Base-by-base conservation (phyloP, 768 basidiomycete species). In the Tulasnella sp. region DNA sequence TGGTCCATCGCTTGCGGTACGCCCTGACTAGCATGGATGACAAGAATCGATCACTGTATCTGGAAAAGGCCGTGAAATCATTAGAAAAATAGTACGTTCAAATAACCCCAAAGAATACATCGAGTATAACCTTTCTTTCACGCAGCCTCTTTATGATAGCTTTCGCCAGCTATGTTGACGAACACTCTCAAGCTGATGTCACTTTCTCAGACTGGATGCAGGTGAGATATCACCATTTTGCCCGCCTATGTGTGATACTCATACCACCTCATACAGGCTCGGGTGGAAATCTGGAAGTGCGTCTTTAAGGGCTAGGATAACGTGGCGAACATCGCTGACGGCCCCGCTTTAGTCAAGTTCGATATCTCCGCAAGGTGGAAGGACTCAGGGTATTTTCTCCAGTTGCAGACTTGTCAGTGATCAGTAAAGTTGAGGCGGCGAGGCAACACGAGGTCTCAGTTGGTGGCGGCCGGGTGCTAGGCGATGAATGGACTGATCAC, bases 401-500 rank as follows among this genome's bases (percentile, higher is more conserved):
- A 1, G 79, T 94, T 60, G 83, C 85, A 59, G 93, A 99, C 67
- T 77, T 98, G 1, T 90, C 88, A 0, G 74, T 80, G 2, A 72
- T 96, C 19, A 38, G 90, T 92, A 1, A 85, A 80, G 67, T 80
- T 81, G 27, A 78, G 21, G 75, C 81, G 1, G 70, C 84, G 49
- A 80, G 78, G 68, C 82, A 81, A 69, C 84, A 87, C 62, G 83
- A 85, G 65, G 78, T 83, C 10, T 83, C 79, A 31, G 86, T 84
- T 60, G 72, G 80, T 21, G 91, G 91, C 9, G 91, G 89, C 0
- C 87, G 85, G 67, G 80, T 96, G 45, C 74, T 93, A 1, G 94
- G 92, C 3, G 93, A 97, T 67, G 96, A 99, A 69, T 98, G 91
- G 74, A 91, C 90, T 2, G 87, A 89, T 43, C 89, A 93, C 68